Base-by-base conservation (phyloP, 352 stramenopile species). In the Phytophthora quininea region DNA sequence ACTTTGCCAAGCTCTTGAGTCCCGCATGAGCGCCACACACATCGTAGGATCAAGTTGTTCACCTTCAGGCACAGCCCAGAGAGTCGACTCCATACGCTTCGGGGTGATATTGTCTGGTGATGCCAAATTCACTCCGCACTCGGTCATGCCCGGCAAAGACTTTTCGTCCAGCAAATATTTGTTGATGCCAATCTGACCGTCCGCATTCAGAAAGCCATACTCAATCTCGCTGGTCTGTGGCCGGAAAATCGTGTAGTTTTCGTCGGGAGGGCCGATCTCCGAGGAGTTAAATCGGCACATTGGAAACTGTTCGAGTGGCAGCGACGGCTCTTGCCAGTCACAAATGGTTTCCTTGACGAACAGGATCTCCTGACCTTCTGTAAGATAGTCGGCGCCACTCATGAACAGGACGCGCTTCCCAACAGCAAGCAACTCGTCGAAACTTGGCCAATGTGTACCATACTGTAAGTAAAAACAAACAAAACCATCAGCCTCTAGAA, bases 201-300 rank as follows among this genome's bases (percentile, higher is more conserved):
- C 77, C 3, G 88, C 85, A 56, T 95, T 95, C 31, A 95, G 65
- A 56, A 94, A 91, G 0, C 73, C 88, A 29, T 94, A 94, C 61
- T 91, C 79, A 37, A 95, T 95, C 59, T 95, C 88, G 48, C 88
- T 95, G 27, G 85, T 94, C 74, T 93, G 73, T 9, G 88, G 88
- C 7, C 88, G 88, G 52, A 95, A 92, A 37, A 95, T 90, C 0
- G 78, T 90, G 30, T 77, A 74, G 27, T 74, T 69, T 14, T 77
- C 71, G 30, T 80, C 71, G 0, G 87, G 58, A 24, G 86, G 76
- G 2, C 80, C 66, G 4, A 78, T 75, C 43, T 80, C 58, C 3
- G 75, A 71, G 27, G 89, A 88, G 30, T 81, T 70, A 35, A 74
- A 77, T 11, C 66, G 70, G 47, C 88, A 95, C 47, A 69, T 76